Base-by-base conservation (phyloP, 805 yeast genomes). In the Lipomyces chichibuensis region DNA sequence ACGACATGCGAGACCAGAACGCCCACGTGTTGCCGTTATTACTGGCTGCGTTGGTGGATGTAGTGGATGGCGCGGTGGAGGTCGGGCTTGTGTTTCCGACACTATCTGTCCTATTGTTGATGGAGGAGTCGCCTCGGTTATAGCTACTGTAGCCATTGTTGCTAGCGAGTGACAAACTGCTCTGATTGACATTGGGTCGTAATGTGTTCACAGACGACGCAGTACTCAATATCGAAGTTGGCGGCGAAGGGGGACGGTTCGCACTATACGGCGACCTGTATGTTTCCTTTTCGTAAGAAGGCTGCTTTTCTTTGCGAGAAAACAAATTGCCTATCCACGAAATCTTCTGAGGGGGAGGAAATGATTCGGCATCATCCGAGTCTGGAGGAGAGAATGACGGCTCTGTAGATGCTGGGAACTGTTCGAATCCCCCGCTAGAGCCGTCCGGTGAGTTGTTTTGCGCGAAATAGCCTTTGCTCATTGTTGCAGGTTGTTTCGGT, bases 161-260 rank as follows among this genome's bases (percentile, higher is more conserved):
- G 23, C 39, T 39, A 8, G 65, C n/a, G 23, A 67, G 52, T 20
- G 71, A 69, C 7, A 59, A n/a, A 3, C 65, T 32, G 54, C 62
- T 60, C 33, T 57, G 70, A 52, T 63, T 64, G 27, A 69, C 71
- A 23, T 67, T 67, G 33, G 62, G 64, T 9, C 71, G 64, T n/a
- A 67, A 33, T 11, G 71, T 69, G 43, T 23, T 58, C 6, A 64
- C 51, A 13, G 71, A 39, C 8, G 67, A 54, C 2, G 71, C 32
- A 3, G 70, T 60, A 25, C 71, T 67, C 32, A 63, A 11, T 27
- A 69, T 56, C 13, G 71, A 69, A 25, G 67, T 66, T 14, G 71
- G 71, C 32, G 71, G 71, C 2, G 71, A 69, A 9, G 71, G 71
- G 5, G 71, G 71, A 2, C 67, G 61, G 32, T 59, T 66, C 20